A percentile compares a stretch with the other conserved stretches of the same genome.
These are phyloP conservation scores for Millerozyma miso DNA, from an alignment of 805 yeast genomes.

Conservation along the genomic window DNA sequence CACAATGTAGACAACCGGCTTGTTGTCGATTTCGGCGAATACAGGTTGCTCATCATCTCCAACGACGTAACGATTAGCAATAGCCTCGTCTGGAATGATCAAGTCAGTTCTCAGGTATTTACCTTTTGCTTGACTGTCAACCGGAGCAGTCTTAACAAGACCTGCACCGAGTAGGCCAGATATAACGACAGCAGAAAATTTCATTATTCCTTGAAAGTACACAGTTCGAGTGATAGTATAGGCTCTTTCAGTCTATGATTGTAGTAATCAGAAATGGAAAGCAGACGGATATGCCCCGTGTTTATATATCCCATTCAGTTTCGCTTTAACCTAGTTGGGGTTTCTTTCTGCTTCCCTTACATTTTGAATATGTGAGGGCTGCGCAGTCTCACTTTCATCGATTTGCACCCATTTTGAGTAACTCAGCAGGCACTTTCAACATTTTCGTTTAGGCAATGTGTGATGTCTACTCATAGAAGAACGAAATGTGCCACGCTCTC, in stretches of 20 bases:
- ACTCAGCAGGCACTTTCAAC: slow-evolving; percentile 2
- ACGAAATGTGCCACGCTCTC: not conserved
- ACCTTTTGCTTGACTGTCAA: not conserved
- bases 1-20: slow-evolving; percentile 10
- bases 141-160: slow-evolving; percentile 10
- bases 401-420: slow-evolving; percentile 11
- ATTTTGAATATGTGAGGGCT: not conserved
- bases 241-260: not conserved
- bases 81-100: slow-evolving; percentile 6
- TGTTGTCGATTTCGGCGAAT: slow-evolving; percentile 9
- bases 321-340: not conserved
- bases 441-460: not conserved
- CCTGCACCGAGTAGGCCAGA: slow-evolving; percentile 8
- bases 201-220: slow-evolving; percentile 10
- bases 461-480: not conserved
- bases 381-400: slow-evolving; percentile 2
- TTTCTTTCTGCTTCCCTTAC: not conserved
- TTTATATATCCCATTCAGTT: not conserved
- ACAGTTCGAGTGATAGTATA: not conserved
- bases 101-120: not conserved
- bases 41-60: slow-evolving; percentile 11
- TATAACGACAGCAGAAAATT: slow-evolving; percentile 9
- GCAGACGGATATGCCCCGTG: not conserved
- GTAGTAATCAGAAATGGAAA: not conserved
- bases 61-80: slow-evolving; percentile 4